These are phyloP conservation scores for Ocimum tenuiflorum DNA, from an alignment of 257 asterid species.

Conservation along the genomic window DNA sequence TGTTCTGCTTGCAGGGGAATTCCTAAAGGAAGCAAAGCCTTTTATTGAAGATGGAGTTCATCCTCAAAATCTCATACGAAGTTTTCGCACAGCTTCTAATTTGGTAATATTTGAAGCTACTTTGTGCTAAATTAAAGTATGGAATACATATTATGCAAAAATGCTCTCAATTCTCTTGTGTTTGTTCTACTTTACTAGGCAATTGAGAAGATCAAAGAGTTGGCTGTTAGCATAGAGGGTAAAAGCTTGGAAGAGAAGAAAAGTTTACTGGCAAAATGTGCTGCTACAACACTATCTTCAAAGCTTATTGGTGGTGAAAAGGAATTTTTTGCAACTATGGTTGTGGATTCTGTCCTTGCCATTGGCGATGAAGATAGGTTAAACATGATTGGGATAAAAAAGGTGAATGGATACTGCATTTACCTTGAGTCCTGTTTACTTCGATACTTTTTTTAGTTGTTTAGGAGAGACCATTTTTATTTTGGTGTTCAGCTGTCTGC, in stretches of 20 bases:
- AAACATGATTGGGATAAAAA: conserved; percentile 95
- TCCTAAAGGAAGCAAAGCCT: conserved; percentile 94
- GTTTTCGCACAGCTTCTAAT: conserved; percentile 70
- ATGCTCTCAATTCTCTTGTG: conserved; percentile 2
- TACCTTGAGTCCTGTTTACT: background rate
- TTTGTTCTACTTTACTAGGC: conserved; percentile 38
- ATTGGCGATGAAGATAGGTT: conserved; percentile 86
- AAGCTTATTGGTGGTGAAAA: conserved; percentile 99
- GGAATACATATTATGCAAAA: conserved; percentile 4
- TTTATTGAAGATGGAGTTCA: conserved; percentile 98
- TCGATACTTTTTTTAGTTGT: background rate
- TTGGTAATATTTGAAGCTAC: conserved; percentile 41
- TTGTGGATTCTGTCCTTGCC: conserved; percentile 88
- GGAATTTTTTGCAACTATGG: conserved; percentile 95
- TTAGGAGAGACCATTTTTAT: background rate
- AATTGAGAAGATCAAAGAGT: conserved; percentile 62
- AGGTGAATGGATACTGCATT: conserved; percentile 36
- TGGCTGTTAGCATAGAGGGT: conserved; percentile 86
- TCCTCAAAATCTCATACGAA: conserved; percentile 87
- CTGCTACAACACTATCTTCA: conserved; percentile 92
- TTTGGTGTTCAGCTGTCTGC: conserved; percentile 1
- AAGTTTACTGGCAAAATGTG: conserved; percentile 84
- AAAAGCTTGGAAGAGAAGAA: conserved; percentile 91
- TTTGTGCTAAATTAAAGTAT: conserved; percentile 2
- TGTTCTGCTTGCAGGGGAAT: conserved; percentile 94